Base-by-base conservation (phyloP, 805 yeast species). In the Starmerella floricola region DNA sequence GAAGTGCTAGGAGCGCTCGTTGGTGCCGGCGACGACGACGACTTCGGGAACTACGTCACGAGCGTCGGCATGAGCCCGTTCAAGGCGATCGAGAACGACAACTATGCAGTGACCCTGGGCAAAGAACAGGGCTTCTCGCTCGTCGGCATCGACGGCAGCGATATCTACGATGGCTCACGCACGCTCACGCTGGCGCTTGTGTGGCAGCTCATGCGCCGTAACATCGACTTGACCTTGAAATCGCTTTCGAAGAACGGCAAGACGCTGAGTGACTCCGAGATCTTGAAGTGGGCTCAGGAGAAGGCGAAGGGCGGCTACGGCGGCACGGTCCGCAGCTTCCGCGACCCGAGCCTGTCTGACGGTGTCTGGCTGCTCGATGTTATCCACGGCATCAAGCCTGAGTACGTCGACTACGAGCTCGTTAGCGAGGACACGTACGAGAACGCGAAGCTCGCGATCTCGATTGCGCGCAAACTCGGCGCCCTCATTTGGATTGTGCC, bases 401-500 rank as follows among this genome's bases (percentile, higher is more conserved):
- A 96, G 36, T 91, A 91, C 59, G 98, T 91, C 41, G 97, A 91
- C 63, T 91, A 88, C 63, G 88, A 82, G 55, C 73, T 91, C 55
- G 97, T 91, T 4, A 72, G 79, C 42, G 95, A 85, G 47, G 95
- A 88, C 51, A 74, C 72, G 58, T 85, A 85, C 59, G 94, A 94
- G 31, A 91, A 91, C 61, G 98, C 97, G 17, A 81, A 84, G 68
- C 73, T 91, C 61, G 98, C 98, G 17, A 91, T 91, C 60, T 91
- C 97, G 2, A 91, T 91, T 57, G 98, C 98, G 28, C 81, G 98
- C 73, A 91, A 91, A 64, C 68, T 91, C 54, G 98, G 98, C 48
- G 98, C 95, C 31, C 75, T 91, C 60, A 91, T 91, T 57, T 91
- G 96, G 96, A 72, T 91, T 54, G 95, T 91, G n/a, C 98, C 98